Evolutionary conservation across 2,329 filamentous ascomycete genomes (phyloP), one percentile per base, ranked within the genome.

Genomic region (Xylariales sp.): DNA sequence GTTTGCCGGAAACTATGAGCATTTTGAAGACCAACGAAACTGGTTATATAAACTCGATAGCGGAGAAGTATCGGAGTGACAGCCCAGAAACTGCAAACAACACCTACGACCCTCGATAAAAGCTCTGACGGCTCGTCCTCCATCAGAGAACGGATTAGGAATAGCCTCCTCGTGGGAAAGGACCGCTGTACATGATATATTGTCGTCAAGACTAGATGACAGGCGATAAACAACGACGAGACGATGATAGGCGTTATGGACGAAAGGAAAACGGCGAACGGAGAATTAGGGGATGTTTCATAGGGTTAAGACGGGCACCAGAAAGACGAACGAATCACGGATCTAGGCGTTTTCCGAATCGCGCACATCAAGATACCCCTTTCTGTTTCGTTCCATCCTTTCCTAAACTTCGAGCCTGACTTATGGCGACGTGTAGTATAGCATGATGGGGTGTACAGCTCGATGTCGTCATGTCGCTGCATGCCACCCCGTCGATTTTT

Each of bases 1-100:
- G 46, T 82, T 97, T 61, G 90, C 86, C 10, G 94, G 93, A 61
- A 91, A 97, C 75, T 98, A 70, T 32, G 45, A 63, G 0, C 50
- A 68, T 6, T 70, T 70, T 46, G 55, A 54, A 12, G 18, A 34
- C 12, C 65, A 69, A 30, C 59, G 68, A 30, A 81, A 86, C 12
- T 90, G 86, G 71, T 81, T 94, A 8, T 81, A 82, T 59, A 80
- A 82, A 43, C 78, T 91, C 1, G 86, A 87, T 63, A 80, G 32
- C 82, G 64, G 80, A 78, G 68, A 73, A 71, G 10, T 77, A 0
- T 43, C 56, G 9, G 28, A 55, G n/a, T 65, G 32, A 56, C 36
- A 18, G 28, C 28, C 16, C 30, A 23, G 34, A 50, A 60, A 32
- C 43, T 12, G 18, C 39, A 28, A 49, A 54, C n/a, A 8, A 14